Base-by-base conservation (phyloP, 2,329 filamentous ascomycete genomes). In the Cladosporium sp. region DNA sequence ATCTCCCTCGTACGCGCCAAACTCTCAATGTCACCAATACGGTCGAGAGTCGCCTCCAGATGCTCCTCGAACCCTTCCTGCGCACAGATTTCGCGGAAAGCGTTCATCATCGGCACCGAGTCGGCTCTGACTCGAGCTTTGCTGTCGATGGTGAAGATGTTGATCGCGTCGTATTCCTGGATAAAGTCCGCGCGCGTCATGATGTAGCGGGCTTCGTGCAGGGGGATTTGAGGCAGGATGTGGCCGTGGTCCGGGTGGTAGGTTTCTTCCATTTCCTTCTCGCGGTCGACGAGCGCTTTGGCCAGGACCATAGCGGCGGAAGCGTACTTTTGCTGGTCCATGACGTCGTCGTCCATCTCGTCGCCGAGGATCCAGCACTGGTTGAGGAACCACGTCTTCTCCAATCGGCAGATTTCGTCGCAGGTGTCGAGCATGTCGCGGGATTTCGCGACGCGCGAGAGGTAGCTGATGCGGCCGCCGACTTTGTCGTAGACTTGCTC, bases 111-210 rank as follows among this genome's bases (percentile, higher is more conserved):
- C 1, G 95, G 95, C 30, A 99, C 94, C 1, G 90, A 94, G 77
- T 96, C 94, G 1, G 95, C 95, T 57, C 95, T 88, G 8, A 99
- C 95, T 77, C 91, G 90, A 18, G 93, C 92, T 49, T 86, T 85
- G 66, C 89, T 92, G 67, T 96, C 94, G 74, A 99, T 98, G 69
- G 92, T 95, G 80, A 98, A 97, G 67, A 99, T 87, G 76, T 98
- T 98, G 67, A 95, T 87, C 70, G 95, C 92, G 80, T 99, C 95
- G 75, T 98, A 93, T 67, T 88, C 85, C 71, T 95, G 89, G 73
- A 98, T 93, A 77, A 98, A 99, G 78, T 99, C 95, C 67, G 92
- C 90, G 63, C 95, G 86, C 15, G 95, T 98, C 94, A 97, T 97
- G 76, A 97, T 90, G 78, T 97, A 86, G 69, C 94, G 90, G 0